Base-by-base conservation (phyloP, 2,329 filamentous ascomycete genomes). In the Penicillium sp. region DNA sequence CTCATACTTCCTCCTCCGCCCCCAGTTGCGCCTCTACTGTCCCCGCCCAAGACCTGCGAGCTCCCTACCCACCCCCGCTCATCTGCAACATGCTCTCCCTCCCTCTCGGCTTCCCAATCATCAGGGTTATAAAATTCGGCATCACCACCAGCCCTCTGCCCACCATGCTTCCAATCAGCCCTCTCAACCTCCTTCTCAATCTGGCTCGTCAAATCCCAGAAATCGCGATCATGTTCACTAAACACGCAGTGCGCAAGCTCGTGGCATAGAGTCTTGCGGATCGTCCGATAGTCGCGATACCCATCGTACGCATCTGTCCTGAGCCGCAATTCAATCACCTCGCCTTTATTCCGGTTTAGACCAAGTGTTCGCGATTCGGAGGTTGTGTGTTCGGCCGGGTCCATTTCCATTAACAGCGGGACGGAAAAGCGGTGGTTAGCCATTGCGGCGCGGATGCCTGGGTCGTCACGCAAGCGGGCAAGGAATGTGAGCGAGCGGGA, bases 231-330 rank as follows among this genome's bases (percentile, higher is more conserved):
- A 76, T 99, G 95, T 0, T 90, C 87, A 0, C 90, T 84, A 78
- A 90, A 90, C 9, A 97, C 91, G 70, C 97, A 97, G 77, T 99
- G 95, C 67, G 93, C 90, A 19, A 99, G 83, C 81, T 99, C 95
- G 79, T 99, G 95, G 73, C 94, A 98, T 13, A 99, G 82, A 50
- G 95, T 98, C 69, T 91, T 91, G 56, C 95, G 86, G 53, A 99
- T 96, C 0, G 90, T 93, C 70, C 90, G 90, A 79, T 98, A 99
- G 74, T 97, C 92, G 44, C 95, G 83, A 72, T 97, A 98, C 0
- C 95, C 95, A 75, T 97, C 93, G 74, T 95, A 92, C 3, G 91
- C 91, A 78, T 99, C 95, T 1, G 95, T 98, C n/a, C 95, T 84
- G 41, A 99, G 79, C 0, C 95, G 84, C 64, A 99, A 78, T 82